Evolutionary conservation across 2,329 filamentous ascomycete genomes (phyloP), one percentile per base, ranked within the genome.

Genomic region (Juglanconis oblonga): DNA sequence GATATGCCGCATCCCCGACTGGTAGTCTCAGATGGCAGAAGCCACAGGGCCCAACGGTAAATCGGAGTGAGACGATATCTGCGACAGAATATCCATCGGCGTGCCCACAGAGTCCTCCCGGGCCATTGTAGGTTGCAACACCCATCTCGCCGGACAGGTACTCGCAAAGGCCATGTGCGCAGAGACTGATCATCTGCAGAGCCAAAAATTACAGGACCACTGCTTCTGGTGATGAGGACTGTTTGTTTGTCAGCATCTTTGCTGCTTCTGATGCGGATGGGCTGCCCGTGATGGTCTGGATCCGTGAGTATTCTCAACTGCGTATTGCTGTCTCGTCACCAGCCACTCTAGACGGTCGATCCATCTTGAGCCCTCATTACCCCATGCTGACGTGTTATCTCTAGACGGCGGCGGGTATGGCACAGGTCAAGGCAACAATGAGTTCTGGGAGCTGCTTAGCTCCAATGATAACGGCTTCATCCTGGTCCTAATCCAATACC

Each of bases 401-500:
- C 3, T 31, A 58, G 56, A 59, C 36, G 52, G 57, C 3, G 57
- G 57, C 24, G 57, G 57, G 24, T 59, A 59, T 55, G 57, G 57
- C 17, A 51, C 53, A 40, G 52, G 40, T 7, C 52, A 59, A 36
- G 57, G 57, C 8, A 54, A 59, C n/a, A 54, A 31, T 36, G 57
- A 59, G 38, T 45, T 59, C 44, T 59, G 52, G 47, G 52, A 54
- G 9, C 14, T 59, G 3, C 33, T 55, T 10, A 53, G 33, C 31
- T 49, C 55, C 3, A 58, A 56, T 2, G 50, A 55, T 33, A 55
- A 59, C 35, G 29, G 50, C 9, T 79, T 89, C 55, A 74, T 90
- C 44, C 85, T 84, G 52, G 86, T 90, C 0, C 78, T 81, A 0
- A 81, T 88, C 62, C 88, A 88, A 68, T 89, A 89, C 71, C 82